Evolutionary conservation across 768 basidiomycete species (phyloP), one percentile per base, ranked within the genome.

Genomic region (Amanita pseudoporphyria): DNA sequence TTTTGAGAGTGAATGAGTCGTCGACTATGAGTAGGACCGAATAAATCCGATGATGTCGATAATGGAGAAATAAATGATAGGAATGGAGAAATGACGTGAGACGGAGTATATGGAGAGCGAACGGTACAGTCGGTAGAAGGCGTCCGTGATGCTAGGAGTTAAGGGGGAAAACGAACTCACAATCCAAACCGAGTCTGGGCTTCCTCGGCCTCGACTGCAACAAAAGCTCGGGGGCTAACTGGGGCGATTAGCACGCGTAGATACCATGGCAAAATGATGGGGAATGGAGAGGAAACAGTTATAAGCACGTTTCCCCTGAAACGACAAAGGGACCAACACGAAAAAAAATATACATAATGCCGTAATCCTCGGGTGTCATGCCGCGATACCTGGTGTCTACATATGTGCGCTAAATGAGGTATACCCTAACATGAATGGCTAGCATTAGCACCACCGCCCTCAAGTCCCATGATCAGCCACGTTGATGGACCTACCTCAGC

Each of bases 321-420:
- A 41, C 12, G 41, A 43, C n/a, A 32, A 44, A 48, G 36, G 32
- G 33, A 52, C 35, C 44, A 55, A 45, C n/a, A n/a, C n/a, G n/a
- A n/a, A n/a, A 26, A 13, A 26, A 30, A 43, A 12, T 43, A 24
- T 18, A n/a, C n/a, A n/a, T n/a, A n/a, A n/a, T n/a, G n/a, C n/a
- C n/a, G n/a, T n/a, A n/a, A n/a, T n/a, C n/a, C n/a, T n/a, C n/a
- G n/a, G n/a, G n/a, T n/a, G n/a, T n/a, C n/a, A n/a, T n/a, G n/a
- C n/a, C n/a, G n/a, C n/a, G n/a, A 21, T 63, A 86, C 87, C 75
- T 89, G 88, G 60, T 88, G 86, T 36, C 88, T 86, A 16, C 79
- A 73, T 24, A 76, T 77, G 45, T 71, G 73, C 9, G 76, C 70
- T 37, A 90, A 60, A 52, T 87, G 71, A 30, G 86, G 86, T 54